These are phyloP conservation scores for Aspergillus sojae DNA, from an alignment of 2,329 filamentous ascomycete species.

Conservation along the genomic window DNA sequence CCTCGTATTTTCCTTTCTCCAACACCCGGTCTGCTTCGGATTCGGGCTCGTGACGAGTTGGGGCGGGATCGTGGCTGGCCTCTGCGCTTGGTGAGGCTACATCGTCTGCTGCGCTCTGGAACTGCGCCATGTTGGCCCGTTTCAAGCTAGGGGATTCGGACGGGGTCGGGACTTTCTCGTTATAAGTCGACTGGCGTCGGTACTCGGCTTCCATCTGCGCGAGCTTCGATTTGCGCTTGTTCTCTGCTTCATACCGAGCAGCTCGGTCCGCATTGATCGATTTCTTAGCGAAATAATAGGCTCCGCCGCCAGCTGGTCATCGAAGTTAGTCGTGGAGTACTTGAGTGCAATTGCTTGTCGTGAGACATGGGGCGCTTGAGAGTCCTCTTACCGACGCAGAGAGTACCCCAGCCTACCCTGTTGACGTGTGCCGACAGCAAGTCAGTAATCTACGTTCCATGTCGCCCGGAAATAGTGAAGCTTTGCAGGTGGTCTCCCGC, in stretches of 20 bases:
- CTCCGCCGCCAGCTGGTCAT: conserved; percentile 77
- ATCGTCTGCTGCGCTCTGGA: conserved; percentile 43
- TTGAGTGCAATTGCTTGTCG: neutral
- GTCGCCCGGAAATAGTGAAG: conserved; percentile 6
- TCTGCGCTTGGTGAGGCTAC: conserved; percentile 72
- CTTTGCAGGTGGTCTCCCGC: conserved; percentile 22
- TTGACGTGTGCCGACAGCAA: conserved; percentile 5
- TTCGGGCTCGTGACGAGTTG: conserved; percentile 77
- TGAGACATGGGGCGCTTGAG: neutral
- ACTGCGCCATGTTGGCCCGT: conserved; percentile 36
- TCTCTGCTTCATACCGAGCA: conserved; percentile 69
- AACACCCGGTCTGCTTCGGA: conserved; percentile 66
- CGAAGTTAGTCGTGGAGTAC: neutral
- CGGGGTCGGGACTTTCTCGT: conserved; percentile 20
- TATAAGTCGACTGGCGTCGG: conserved; percentile 31
- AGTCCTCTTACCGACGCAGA: conserved; percentile 71
- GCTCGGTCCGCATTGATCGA: conserved; percentile 89
- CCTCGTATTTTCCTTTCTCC: conserved; percentile 92
- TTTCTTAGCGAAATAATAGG: conserved; percentile 94
- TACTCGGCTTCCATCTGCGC: conserved; percentile 40
- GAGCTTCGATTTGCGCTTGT: conserved; percentile 57
- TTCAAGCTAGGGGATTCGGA: conserved; percentile 35
- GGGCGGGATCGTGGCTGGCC: conserved; percentile 76
- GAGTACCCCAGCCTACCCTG: conserved; percentile 88
- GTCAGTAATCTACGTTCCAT: conserved; percentile 12